phyloP scores from a whole-genome alignment of 176 grass and related monocot genomes.

The Eleusine indica region DNA sequence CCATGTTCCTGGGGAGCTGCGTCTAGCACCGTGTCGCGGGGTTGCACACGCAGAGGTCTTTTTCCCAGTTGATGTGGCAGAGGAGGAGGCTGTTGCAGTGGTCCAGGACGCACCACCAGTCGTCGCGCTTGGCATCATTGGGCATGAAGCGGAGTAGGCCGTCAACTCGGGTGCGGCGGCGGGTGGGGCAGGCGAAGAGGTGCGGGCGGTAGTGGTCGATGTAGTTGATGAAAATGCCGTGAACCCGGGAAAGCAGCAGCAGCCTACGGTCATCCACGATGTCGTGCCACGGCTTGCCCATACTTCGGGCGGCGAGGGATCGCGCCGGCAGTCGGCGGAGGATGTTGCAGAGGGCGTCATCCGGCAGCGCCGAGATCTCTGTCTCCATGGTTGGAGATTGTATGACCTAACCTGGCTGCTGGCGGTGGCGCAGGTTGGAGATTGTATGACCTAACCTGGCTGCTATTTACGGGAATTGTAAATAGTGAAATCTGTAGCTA shows the following conservation, averaged over 20 bases:
- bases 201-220: accelerated
- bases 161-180: not conserved
- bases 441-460: too few relatives aligned
- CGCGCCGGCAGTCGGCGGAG: not conserved
- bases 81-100: not conserved
- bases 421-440: too few relatives aligned
- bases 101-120: not conserved
- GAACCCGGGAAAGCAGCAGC: not conserved
- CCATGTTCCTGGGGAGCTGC: too few relatives aligned
- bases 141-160: not conserved
- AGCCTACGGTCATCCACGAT: not conserved
- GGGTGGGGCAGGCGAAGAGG: not conserved
- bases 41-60: not conserved
- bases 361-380: not conserved
- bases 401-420: too few relatives aligned
- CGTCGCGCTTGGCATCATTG: accelerated
- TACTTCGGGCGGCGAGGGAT: not conserved
- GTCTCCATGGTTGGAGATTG: not conserved
- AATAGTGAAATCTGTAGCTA: too few relatives aligned
- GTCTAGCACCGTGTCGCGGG: not conserved
- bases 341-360: not conserved
- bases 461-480: too few relatives aligned
- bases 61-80: not conserved
- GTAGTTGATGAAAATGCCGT: not conserved
- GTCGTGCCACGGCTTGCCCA: not conserved